Conservation (phyloP, 202 grass and related monocot species). For the Zoysia matrella region DNA sequence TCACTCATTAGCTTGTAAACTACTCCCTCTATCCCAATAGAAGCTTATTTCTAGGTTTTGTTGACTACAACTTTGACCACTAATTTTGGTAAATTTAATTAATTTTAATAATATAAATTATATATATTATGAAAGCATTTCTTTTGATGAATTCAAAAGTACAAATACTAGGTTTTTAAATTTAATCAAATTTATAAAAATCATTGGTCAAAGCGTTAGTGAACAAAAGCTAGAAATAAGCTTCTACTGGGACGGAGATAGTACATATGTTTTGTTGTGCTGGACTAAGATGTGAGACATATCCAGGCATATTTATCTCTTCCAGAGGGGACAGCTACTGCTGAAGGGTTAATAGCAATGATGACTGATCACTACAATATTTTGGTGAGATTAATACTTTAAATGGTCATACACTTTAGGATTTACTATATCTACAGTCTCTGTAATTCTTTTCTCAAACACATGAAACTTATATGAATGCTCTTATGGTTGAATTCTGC, state of each 20-base stretch:
- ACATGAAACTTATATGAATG: slow-evolving; percentile 14
- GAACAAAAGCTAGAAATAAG: too few relatives aligned
- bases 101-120: too few relatives aligned
- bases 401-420: slow-evolving; percentile 9
- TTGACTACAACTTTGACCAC: too few relatives aligned
- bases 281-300: slow-evolving; percentile 50
- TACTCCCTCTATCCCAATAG: too few relatives aligned
- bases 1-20: slow-evolving; percentile 5
- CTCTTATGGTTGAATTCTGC: neutral
- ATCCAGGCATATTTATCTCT: slow-evolving; percentile 97
- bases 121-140: too few relatives aligned
- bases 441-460: slow-evolving; percentile 34
- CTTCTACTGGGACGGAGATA: neutral
- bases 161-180: too few relatives aligned
- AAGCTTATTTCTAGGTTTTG: too few relatives aligned
- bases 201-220: too few relatives aligned
- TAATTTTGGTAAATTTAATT: too few relatives aligned
- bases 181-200: too few relatives aligned
- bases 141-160: too few relatives aligned
- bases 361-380: slow-evolving; percentile 99
- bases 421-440: slow-evolving; percentile 5
- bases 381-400: slow-evolving; percentile 68
- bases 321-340: slow-evolving; percentile 95
- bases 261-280: slow-evolving; percentile 2
- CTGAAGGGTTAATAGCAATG: slow-evolving; percentile 95